A percentile compares a stretch with the other conserved stretches of the same genome.
Conservation (phyloP, 2,329 filamentous ascomycete species). For the Monosporascus sp. region DNA sequence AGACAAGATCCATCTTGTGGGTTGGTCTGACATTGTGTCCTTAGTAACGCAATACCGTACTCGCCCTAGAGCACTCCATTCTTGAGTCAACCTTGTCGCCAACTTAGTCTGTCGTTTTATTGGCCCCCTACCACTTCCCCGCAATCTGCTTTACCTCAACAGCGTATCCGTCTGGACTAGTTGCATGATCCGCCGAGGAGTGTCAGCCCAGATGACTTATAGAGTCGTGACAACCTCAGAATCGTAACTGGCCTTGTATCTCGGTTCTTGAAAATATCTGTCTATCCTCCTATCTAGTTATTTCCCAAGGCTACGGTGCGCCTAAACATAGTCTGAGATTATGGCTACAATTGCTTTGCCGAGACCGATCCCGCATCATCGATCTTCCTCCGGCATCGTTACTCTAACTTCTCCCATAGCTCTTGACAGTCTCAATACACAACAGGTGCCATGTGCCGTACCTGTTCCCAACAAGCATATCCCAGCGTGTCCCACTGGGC, state of each 20-base stretch:
- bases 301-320: not conserved
- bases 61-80: too few species aligned
- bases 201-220: not conserved
- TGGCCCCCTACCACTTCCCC: not conserved
- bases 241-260: too few species aligned
- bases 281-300: not conserved
- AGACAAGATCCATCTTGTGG: too few species aligned
- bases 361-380: slow-evolving; percentile 41
- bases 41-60: too few species aligned
- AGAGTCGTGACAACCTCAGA: not conserved
- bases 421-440: slow-evolving; percentile 32
- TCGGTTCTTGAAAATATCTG: too few species aligned
- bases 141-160: not conserved
- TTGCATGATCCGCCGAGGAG: not conserved
- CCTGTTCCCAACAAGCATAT: slow-evolving; percentile 84
- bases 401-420: slow-evolving; percentile 35
- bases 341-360: slow-evolving; percentile 54
- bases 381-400: slow-evolving; percentile 36
- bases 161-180: not conserved
- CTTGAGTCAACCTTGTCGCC: not conserved
- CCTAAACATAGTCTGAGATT: not conserved
- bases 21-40: too few species aligned
- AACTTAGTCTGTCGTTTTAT: not conserved
- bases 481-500: slow-evolving; percentile 80
- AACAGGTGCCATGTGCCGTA: slow-evolving; percentile 24